Conservation (phyloP, 345 rosid species). For the Dipteronia sinensis region DNA sequence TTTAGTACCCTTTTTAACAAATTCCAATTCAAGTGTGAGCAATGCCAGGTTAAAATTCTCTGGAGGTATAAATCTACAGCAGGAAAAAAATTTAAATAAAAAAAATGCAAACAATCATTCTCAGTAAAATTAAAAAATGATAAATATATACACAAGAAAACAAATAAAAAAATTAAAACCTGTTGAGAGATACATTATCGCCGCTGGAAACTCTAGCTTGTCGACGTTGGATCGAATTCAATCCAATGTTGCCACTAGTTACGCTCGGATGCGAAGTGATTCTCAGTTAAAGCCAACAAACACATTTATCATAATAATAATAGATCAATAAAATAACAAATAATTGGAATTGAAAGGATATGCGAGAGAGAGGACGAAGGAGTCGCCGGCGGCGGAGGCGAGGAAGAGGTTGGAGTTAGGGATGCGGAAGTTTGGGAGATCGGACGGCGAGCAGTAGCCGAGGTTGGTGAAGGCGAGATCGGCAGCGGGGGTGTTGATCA, state of each 20-base stretch:
- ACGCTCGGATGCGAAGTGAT: conserved; percentile 75
- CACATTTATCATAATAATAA: not conserved
- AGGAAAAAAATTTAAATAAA: not conserved
- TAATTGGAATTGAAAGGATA: conserved; percentile 53
- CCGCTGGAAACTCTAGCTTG: conserved; percentile 86
- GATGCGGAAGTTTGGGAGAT: conserved; percentile 78
- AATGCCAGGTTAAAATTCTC: conserved; percentile 73
- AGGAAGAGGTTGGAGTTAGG: conserved; percentile 75
- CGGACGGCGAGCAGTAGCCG: conserved; percentile 85
- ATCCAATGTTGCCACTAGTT: conserved; percentile 58
- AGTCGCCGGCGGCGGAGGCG: conserved; percentile 59
- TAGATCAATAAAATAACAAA: too few species aligned
- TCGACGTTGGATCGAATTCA: conserved; percentile 89
- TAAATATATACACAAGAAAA: not conserved
- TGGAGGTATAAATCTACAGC: conserved; percentile 75
- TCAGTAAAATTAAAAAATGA: not conserved
- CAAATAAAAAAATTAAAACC: conserved; percentile 38
- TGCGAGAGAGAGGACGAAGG: conserved; percentile 71
- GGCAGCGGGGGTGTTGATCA: conserved; percentile 70
- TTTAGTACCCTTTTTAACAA: conserved; percentile 88
- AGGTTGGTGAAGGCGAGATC: conserved; percentile 89
- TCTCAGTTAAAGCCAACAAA: conserved; percentile 48
- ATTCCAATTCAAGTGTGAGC: conserved; percentile 84
- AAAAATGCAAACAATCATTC: too few species aligned
- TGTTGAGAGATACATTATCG: conserved; percentile 61